Evolutionary conservation across 257 asterid species (phyloP).

Genomic region (Solanum chilense): DNA sequence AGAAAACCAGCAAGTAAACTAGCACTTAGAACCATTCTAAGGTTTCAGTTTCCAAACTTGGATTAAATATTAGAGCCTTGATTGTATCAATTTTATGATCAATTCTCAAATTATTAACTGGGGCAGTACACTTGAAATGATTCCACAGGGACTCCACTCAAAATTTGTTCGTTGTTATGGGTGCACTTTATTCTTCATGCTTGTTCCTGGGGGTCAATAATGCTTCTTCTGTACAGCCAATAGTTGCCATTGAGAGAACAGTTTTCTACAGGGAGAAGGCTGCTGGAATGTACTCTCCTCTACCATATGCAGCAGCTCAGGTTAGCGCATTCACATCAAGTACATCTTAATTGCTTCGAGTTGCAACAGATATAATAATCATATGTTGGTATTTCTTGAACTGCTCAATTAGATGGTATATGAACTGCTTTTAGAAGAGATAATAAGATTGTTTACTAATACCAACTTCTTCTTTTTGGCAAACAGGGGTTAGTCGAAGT

Average conservation of each 20-base stretch:
- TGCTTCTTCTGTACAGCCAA: constrained; percentile 82
- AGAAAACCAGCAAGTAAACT: neutral
- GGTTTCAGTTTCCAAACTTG: neutral
- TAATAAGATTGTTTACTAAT: neutral
- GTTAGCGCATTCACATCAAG: constrained; percentile 17
- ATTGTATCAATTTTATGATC: neutral
- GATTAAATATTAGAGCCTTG: neutral
- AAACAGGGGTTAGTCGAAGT: constrained; percentile 74
- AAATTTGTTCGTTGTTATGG: constrained; percentile 57
- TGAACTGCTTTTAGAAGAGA: neutral
- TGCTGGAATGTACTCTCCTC: constrained; percentile 80
- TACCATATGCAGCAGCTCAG: constrained; percentile 80
- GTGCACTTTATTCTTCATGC: constrained; percentile 65
- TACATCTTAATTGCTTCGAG: neutral
- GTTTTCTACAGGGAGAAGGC: constrained; percentile 92
- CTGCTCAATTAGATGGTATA: neutral
- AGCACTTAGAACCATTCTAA: neutral
- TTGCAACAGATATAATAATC: neutral
- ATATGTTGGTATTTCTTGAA: neutral
- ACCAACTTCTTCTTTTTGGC: neutral
- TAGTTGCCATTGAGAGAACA: constrained; percentile 69
- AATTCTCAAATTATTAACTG: neutral
- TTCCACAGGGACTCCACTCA: constrained; percentile 63
- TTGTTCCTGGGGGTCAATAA: constrained; percentile 82
- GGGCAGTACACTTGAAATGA: neutral